Percentiles rank a stretch among this genome's conserved stretches.
Evolutionary conservation across 768 basidiomycete genomes (phyloP).

Genomic region (Termitomyces eurrhizus): DNA sequence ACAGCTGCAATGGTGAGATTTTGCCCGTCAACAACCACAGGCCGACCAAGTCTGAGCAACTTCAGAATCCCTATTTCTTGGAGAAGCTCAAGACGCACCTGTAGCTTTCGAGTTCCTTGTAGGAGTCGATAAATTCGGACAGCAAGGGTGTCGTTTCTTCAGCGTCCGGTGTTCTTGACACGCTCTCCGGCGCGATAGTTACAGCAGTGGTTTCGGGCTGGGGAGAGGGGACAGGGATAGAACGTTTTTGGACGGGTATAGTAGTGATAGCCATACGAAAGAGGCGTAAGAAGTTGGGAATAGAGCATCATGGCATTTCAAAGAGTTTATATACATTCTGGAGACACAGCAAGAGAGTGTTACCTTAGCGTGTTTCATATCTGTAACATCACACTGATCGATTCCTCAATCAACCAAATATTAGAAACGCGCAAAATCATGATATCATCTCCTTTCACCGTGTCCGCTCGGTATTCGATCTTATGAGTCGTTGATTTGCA

Average conservation of each 20-base stretch:
- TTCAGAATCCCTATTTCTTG: not conserved
- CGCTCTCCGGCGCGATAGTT: constrained; percentile 14
- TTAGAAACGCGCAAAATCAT: not conserved
- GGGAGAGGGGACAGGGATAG: constrained; percentile 19
- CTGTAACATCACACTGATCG: not conserved
- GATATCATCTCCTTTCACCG: not conserved
- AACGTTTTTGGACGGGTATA: constrained; percentile 19
- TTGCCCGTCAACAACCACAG: constrained; percentile 66
- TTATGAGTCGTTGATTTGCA: not conserved
- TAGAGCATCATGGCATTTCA: constrained; percentile 6
- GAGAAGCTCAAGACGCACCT: constrained; percentile 37
- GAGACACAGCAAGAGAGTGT: too few relatives aligned
- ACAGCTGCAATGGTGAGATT: constrained; percentile 73
- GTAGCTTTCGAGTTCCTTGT: constrained; percentile 60
- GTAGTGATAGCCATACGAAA: constrained; percentile 17
- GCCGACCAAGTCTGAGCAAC: constrained; percentile 49
- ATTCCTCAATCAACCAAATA: not conserved
- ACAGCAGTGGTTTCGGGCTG: constrained; percentile 20
- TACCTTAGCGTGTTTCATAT: too few relatives aligned
- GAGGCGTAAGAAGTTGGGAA: constrained; percentile 11
- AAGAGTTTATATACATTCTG: constrained; percentile 13
- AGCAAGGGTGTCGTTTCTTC: constrained; percentile 36
- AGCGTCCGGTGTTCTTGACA: constrained; percentile 15
- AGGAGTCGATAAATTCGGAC: constrained; percentile 52
- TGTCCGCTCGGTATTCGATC: not conserved